Base-by-base conservation (phyloP, 306 rosid genomes). In the Prosopis cineraria region DNA sequence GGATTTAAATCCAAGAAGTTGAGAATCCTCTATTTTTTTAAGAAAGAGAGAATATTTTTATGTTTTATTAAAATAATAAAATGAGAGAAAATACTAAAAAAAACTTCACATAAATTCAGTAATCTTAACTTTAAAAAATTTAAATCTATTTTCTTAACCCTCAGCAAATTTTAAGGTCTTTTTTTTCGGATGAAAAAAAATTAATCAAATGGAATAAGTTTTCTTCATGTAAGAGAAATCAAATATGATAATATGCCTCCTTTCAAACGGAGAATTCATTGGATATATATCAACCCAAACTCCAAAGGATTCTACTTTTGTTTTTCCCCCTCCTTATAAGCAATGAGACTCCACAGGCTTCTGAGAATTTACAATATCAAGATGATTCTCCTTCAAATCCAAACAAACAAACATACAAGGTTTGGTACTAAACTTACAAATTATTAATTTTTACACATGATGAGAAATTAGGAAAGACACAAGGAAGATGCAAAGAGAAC, bases 401-500 rank as follows among this genome's bases (percentile, higher is more conserved):
- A 33, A 63, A 31, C 43, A 4, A 24, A 13, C 6, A 19, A 27
- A 7, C 1, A 52, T 52, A 52, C n/a, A n/a, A 58, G 19, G 36
- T 11, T 58, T 63, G 27, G 27, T 33, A 34, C 11, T 7, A 64
- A 3, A 34, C 45, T 50, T 39, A 45, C 6, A 59, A n/a, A n/a
- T n/a, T 22, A 43, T 73, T 37, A 75, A 19, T 19, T 62, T 9
- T 4, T 34, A 68, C 4, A 74, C 6, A 30, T 73, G 80, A 50
- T 50, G 58, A 20, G n/a, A 29, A 62, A 78, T 70, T 10, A 84
- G 27, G 17, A 89, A 70, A 65, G 86, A 80, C 5, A 89, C 69
- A 27, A 89, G 56, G 75, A 25, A 84, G 77, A 89, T 74, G 66
- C 24, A 76, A 69, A 84, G 73, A 75, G 84, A 82, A 70, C 90